Conservation (phyloP, 371 early-diverging fungal genomes). For the Mucor ambiguus region DNA sequence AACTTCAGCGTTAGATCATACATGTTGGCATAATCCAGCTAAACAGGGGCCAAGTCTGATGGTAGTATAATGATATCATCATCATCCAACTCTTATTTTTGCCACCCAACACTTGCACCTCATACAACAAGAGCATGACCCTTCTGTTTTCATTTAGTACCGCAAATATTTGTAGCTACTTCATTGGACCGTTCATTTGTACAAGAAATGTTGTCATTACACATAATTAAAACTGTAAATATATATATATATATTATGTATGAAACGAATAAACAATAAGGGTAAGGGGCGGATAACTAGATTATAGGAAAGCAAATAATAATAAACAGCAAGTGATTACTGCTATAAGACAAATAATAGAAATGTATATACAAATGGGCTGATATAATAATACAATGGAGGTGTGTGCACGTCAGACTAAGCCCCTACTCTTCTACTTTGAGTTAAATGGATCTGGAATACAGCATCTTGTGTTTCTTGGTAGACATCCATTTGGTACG, state of each 20-base stretch:
- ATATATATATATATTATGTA: not conserved
- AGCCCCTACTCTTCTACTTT: not conserved
- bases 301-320: not conserved
- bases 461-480: not conserved
- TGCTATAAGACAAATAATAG: not conserved
- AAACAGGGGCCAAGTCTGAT: no score
- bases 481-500: not conserved
- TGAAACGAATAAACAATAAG: constrained; percentile 8
- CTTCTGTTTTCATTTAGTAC: not conserved
- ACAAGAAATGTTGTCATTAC: constrained; percentile 2
- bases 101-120: not conserved
- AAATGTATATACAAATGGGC: not conserved
- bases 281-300: not conserved
- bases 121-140: not conserved
- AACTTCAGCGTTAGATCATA: no score
- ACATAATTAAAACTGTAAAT: not conserved
- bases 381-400: not conserved
- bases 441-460: not conserved
- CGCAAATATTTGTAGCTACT: not conserved
- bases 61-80: no score
- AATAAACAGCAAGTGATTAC: not conserved
- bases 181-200: not conserved
- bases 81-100: no score
- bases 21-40: no score
- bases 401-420: not conserved